Percentiles rank a stretch among this genome's conserved stretches.
Conservation (phyloP, 306 rosid species). For the Prunus kanzakura region DNA sequence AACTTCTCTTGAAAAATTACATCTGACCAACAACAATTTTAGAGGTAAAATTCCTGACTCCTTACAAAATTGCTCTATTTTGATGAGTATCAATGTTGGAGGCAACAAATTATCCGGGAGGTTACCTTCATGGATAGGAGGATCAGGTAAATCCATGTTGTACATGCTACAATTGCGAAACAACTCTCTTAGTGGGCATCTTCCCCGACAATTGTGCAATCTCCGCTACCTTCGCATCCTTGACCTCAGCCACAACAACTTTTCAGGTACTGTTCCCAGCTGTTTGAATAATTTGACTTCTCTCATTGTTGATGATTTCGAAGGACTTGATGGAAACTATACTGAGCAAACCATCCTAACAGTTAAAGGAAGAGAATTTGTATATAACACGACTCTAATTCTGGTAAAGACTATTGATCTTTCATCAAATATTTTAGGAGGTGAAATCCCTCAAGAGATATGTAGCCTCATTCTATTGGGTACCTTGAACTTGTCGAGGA, state of each 20-base stretch:
- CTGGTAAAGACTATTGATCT: no score
- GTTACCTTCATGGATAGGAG: neutral
- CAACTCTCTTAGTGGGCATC: neutral
- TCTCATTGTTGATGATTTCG: neutral
- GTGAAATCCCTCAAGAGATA: neutral
- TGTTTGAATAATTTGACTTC: neutral
- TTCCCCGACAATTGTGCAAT: neutral
- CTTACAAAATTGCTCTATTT: neutral
- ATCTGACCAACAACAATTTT: neutral
- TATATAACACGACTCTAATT: no score
- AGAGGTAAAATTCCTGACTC: neutral
- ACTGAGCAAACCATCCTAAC: neutral
- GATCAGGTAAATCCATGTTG: neutral
- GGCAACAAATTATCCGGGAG: neutral
- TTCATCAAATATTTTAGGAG: neutral
- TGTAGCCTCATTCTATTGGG: neutral
- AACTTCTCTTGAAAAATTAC: neutral
- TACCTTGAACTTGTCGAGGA: conserved; percentile 1
- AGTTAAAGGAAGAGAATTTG: no score
- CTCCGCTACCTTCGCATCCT: neutral
- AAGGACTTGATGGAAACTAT: accelerated
- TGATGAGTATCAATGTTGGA: neutral
- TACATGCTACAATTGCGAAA: neutral
- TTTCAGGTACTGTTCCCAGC: neutral
- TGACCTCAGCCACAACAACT: neutral